Conservation (phyloP, 192 early-diverging fungal genomes). For the Linnemannia exigua region DNA sequence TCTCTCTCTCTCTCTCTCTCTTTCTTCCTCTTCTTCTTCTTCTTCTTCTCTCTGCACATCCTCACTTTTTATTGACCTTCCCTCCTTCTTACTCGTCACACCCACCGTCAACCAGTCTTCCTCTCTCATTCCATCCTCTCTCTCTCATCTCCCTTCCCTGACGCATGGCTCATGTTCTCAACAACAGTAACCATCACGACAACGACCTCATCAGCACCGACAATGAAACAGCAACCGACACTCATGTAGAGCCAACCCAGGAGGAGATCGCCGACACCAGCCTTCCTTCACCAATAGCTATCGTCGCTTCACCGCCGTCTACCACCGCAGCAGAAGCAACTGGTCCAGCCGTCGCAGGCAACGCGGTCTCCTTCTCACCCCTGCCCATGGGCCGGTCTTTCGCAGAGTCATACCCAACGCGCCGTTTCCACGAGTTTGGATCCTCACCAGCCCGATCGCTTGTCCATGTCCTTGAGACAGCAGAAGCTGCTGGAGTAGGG, state of each 20-base stretch:
- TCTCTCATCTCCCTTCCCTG: neutral
- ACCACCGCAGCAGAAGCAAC: neutral
- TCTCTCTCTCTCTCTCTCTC: neutral
- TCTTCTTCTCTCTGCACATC: neutral
- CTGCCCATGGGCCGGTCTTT: neutral
- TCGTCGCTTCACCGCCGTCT: neutral
- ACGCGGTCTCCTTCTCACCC: constrained; percentile 26
- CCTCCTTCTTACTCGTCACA: neutral
- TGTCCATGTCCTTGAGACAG: constrained; percentile 21
- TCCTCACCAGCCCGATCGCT: constrained; percentile 33
- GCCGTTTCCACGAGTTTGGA: constrained; percentile 16
- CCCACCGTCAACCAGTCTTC: neutral
- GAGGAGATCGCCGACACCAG: neutral
- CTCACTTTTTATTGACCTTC: neutral
- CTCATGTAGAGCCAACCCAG: neutral
- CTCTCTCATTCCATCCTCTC: neutral
- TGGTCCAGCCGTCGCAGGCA: neutral
- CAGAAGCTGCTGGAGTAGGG: neutral
- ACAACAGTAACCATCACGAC: constrained; percentile 1
- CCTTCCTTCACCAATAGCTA: constrained; percentile 5
- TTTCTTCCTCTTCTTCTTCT: neutral
- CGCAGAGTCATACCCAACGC: constrained; percentile 19
- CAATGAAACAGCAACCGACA: neutral
- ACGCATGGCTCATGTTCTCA: constrained; percentile 24
- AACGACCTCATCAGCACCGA: neutral